phyloP scores from a whole-genome alignment of 495 filamentous ascomycete genomes.

The Tuber calosporum region DNA sequence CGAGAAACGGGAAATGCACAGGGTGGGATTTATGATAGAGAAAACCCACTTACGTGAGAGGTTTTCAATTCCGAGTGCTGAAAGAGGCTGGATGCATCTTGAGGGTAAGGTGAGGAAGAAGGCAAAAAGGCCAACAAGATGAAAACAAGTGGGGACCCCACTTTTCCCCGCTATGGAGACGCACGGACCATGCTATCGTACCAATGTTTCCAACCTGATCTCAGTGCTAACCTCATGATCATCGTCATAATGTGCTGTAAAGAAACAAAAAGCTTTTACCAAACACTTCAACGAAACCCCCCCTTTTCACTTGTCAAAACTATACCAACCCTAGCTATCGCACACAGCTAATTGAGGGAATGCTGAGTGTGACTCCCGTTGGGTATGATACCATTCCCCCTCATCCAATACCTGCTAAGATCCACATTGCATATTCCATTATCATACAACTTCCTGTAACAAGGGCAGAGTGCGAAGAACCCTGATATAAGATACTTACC shows the following conservation, averaged over 20 bases:
- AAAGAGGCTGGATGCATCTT: neutral
- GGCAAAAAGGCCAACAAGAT: neutral
- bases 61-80: neutral
- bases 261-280: neutral
- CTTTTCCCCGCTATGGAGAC: constrained; percentile 1
- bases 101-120: neutral
- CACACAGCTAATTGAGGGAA: neutral
- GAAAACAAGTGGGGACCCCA: constrained; percentile 3
- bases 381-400: neutral
- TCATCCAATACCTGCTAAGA: neutral
- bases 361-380: neutral
- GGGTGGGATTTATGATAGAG: neutral
- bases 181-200: neutral
- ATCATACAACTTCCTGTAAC: neutral
- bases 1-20: neutral
- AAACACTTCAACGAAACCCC: neutral
- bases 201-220: constrained; percentile 2
- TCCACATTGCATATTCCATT: neutral
- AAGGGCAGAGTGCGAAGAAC: neutral
- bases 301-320: neutral
- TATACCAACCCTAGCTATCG: neutral
- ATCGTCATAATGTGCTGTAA: neutral
- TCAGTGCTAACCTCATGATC: neutral
- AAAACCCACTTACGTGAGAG: neutral
- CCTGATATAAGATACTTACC: neutral